Evolutionary conservation across 2,329 filamentous ascomycete genomes (phyloP).

Genomic region (Colletotrichum truncatum): DNA sequence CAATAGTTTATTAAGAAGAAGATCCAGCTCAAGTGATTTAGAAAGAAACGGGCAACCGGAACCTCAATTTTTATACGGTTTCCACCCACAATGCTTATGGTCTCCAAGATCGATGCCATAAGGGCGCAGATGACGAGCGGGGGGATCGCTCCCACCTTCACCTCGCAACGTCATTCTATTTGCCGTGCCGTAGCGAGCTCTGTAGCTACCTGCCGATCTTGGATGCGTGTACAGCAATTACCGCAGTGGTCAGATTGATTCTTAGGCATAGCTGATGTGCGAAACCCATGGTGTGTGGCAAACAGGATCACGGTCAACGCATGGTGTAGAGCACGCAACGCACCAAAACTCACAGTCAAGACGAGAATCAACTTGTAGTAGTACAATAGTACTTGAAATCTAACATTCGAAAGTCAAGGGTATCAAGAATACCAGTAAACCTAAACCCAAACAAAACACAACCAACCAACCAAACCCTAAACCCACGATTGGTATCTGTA

Average conservation of each 20-base stretch:
- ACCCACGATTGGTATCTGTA: conserved; percentile 2
- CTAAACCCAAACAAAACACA: conserved; percentile 12
- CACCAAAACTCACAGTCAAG: too few relatives aligned
- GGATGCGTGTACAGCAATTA: too few relatives aligned
- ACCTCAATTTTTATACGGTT: not conserved
- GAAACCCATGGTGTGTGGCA: too few relatives aligned
- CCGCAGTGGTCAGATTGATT: too few relatives aligned
- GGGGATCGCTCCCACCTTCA: too few relatives aligned
- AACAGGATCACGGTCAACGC: too few relatives aligned
- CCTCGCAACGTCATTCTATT: too few relatives aligned
- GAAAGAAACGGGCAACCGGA: not conserved
- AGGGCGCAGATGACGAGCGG: conserved; percentile 22
- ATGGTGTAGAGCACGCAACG: too few relatives aligned
- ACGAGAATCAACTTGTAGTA: not conserved
- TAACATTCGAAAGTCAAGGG: conserved; percentile 23
- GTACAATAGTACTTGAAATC: not conserved
- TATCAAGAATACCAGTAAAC: conserved; percentile 31
- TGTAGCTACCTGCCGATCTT: too few relatives aligned
- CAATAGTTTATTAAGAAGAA: not conserved
- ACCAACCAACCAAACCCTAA: not conserved
- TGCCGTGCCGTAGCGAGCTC: too few relatives aligned
- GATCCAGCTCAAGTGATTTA: not conserved
- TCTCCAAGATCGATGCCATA: too few relatives aligned
- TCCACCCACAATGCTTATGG: not conserved
- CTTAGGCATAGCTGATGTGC: too few relatives aligned